Evolutionary conservation across 2,329 filamentous ascomycete species (phyloP), one percentile per base, ranked within the genome.

Genomic region (Myriosclerotinia scirpicola): DNA sequence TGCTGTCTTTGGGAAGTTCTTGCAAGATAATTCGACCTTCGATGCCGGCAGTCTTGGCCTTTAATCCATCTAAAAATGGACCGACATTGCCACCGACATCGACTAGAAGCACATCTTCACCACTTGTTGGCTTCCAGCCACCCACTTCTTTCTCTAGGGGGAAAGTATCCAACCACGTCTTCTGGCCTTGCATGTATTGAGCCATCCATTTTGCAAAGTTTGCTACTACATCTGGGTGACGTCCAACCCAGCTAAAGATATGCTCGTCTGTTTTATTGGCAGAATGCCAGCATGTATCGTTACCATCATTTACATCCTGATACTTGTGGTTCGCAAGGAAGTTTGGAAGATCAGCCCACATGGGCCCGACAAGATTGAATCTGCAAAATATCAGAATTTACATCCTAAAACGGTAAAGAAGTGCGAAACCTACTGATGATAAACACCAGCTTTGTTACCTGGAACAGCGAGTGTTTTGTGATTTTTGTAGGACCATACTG

Each of bases 141-240:
- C 53, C 34, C 20, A 55, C 20, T 55, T 55, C 34, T 55, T 40
- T 50, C 0, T 50, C 44, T 34, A 61, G 15, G 30, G 11, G 55
- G 2, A 58, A 58, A 12, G 12, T 17, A 58, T 58, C 54, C n/a
- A 58, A 38, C 38, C 38, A 58, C 44, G 12, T 58, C n/a, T 58
- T 58, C 12, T 58, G 11, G 5, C 55, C 42, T 59, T 59, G 55
- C 55, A 59, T 59, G 11, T 46, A 59, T 20, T 48, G 22, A 34
- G 55, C 55, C 26, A 59, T 59, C n/a, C 55, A 59, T 46, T 59
- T 48, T 4, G 36, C 55, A 46, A 59, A 59, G 15, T 44, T 46
- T 34, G 38, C 6, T 3, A 40, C 22, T 17, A 59, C 22, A 8
- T 48, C 40, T 46, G 55, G 54, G 9, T 56, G 54, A 56, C 54